Conservation (phyloP, 176 grass and related monocot genomes). For the Ensete ventricosum region DNA sequence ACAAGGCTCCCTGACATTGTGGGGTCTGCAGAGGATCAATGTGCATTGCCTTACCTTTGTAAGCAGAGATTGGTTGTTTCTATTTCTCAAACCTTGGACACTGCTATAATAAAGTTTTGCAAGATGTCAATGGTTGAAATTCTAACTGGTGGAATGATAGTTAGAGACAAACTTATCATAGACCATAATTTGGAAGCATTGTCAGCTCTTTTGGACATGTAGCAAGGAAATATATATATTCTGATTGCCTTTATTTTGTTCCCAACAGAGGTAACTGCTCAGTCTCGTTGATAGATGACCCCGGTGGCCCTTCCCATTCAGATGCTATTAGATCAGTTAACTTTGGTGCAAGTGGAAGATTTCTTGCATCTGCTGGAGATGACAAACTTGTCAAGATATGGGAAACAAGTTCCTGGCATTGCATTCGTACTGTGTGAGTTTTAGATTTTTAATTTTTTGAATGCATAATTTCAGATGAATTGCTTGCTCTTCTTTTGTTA, state of each 20-base stretch:
- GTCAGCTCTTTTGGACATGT: neutral
- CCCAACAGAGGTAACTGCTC: constrained; percentile 35
- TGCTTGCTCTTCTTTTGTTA: too few relatives aligned
- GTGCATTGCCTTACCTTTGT: too few relatives aligned
- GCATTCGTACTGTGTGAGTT: constrained; percentile 68
- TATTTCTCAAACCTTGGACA: too few relatives aligned
- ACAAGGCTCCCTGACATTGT: too few relatives aligned
- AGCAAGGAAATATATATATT: neutral
- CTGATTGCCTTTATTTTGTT: neutral
- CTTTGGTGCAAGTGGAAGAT: constrained; percentile 37
- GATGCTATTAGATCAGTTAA: constrained; percentile 59
- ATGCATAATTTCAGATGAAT: too few relatives aligned
- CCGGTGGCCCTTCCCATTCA: constrained; percentile 39
- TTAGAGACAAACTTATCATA: neutral
- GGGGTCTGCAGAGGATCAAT: too few relatives aligned
- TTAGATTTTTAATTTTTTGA: too few relatives aligned
- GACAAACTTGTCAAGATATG: constrained; percentile 88
- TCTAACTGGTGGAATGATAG: neutral
- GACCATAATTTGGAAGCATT: neutral
- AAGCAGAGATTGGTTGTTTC: too few relatives aligned
- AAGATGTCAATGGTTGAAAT: too few relatives aligned
- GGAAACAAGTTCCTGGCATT: constrained; percentile 56
- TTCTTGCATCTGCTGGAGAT: constrained; percentile 75
- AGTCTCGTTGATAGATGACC: constrained; percentile 38
- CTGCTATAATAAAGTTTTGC: too few relatives aligned